Evolutionary conservation across 257 asterid genomes (phyloP).

Genomic region (Solanum boliviense): DNA sequence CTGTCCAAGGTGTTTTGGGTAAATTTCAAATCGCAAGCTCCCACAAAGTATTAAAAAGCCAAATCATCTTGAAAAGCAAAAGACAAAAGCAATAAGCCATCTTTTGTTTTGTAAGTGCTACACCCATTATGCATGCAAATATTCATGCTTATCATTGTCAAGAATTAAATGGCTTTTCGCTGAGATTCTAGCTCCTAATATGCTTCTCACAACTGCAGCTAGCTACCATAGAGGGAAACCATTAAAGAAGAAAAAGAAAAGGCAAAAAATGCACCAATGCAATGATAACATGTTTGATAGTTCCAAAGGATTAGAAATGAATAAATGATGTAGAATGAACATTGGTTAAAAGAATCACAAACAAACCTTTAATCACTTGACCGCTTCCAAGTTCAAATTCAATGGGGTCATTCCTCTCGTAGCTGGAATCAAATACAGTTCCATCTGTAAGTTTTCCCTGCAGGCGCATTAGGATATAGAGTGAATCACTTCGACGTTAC

Average conservation of each 20-base stretch:
- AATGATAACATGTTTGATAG: not conserved
- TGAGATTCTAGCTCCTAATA: not conserved
- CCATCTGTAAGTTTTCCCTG: conserved; percentile 99
- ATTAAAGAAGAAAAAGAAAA: not conserved
- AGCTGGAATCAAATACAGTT: conserved; percentile 94
- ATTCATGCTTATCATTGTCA: not conserved
- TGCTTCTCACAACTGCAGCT: not conserved
- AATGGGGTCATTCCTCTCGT: conserved; percentile 89
- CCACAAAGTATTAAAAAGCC: not conserved
- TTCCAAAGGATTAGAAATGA: not conserved
- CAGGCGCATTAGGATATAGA: not conserved
- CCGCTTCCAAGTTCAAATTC: conserved; percentile 90
- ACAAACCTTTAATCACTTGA: conserved; percentile 84
- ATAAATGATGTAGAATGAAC: not conserved
- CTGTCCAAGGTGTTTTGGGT: not conserved
- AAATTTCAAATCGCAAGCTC: not conserved
- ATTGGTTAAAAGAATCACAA: not conserved
- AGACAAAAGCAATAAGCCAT: not conserved
- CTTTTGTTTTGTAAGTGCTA: not conserved
- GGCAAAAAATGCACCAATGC: not conserved
- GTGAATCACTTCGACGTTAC: not conserved
- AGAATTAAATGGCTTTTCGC: not conserved
- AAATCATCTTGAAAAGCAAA: not conserved
- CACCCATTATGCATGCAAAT: not conserved
- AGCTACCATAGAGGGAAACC: not conserved